These are phyloP conservation scores for Hymenoscyphus fraxineus DNA, from an alignment of 2,329 filamentous ascomycete species.

Conservation along the genomic window DNA sequence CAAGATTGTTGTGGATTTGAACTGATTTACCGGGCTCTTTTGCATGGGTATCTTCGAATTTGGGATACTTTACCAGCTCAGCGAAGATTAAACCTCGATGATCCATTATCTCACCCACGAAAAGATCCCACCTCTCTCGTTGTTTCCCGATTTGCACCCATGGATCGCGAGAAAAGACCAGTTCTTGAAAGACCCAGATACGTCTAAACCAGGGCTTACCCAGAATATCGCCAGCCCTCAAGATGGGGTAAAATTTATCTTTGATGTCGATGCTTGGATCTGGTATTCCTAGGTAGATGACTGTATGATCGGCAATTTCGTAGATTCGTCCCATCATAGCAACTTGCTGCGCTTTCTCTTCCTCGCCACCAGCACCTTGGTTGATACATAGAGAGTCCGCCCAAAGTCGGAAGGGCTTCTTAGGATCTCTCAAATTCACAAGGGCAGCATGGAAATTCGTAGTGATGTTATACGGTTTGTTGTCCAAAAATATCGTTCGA, in stretches of 20 bases:
- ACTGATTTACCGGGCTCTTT: neutral
- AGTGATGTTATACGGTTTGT: conserved; percentile 9
- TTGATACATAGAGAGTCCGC: conserved; percentile 19
- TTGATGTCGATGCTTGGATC: neutral
- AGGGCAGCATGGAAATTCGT: conserved; percentile 16
- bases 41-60: neutral
- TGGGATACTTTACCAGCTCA: neutral
- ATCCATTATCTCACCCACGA: neutral
- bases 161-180: conserved; percentile 11
- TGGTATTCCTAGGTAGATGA: conserved; percentile 5
- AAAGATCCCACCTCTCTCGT: conserved; percentile 7
- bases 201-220: conserved; percentile 11
- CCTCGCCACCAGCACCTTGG: conserved; percentile 15
- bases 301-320: conserved; percentile 4
- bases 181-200: conserved; percentile 16
- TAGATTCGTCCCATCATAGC: conserved; percentile 9
- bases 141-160: conserved; percentile 11
- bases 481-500: conserved; percentile 12
- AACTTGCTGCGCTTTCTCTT: conserved; percentile 8
- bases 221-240: conserved; percentile 1
- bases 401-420: conserved; percentile 8
- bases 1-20: neutral
- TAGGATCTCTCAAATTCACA: conserved; percentile 11
- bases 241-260: neutral
- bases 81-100: neutral